These are phyloP conservation scores for Trichomonas tenax DNA, from an alignment of 208 protist species.

Conservation along the genomic window DNA sequence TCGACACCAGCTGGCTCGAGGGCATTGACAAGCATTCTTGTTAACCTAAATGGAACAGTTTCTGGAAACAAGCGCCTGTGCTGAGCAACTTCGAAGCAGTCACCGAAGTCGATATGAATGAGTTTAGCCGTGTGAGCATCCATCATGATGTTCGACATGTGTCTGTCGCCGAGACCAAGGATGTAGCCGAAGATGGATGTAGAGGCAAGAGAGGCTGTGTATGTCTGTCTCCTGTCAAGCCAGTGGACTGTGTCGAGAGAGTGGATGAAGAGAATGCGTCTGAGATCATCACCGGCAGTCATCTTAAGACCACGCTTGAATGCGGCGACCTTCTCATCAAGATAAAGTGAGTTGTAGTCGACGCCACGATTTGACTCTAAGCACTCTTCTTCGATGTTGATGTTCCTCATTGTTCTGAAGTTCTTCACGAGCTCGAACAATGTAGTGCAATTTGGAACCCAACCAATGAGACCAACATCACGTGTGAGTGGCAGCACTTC, in stretches of 20 bases:
- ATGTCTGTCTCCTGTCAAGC: not conserved
- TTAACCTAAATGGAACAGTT: slow-evolving; percentile 14
- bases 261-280: not conserved
- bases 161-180: not conserved
- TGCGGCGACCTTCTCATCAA: not conserved
- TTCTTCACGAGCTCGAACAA: not conserved
- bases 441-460: not conserved
- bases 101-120: slow-evolving; percentile 3
- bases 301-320: not conserved
- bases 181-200: not conserved
- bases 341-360: not conserved
- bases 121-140: not conserved
- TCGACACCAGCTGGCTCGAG: not conserved
- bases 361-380: not conserved
- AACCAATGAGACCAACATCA: not conserved
- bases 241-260: not conserved
- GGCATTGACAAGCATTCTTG: slow-evolving; percentile 8
- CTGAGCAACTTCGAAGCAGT: slow-evolving; percentile 10
- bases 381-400: not conserved
- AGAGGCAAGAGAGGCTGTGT: not conserved
- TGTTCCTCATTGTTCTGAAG: not conserved
- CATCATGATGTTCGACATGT: slow-evolving; percentile 19
- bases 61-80: not conserved
- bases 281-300: not conserved
- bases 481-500: not conserved